Evolutionary conservation across 2,329 filamentous ascomycete genomes (phyloP).

Genomic region (Calonectria hawksworthii): DNA sequence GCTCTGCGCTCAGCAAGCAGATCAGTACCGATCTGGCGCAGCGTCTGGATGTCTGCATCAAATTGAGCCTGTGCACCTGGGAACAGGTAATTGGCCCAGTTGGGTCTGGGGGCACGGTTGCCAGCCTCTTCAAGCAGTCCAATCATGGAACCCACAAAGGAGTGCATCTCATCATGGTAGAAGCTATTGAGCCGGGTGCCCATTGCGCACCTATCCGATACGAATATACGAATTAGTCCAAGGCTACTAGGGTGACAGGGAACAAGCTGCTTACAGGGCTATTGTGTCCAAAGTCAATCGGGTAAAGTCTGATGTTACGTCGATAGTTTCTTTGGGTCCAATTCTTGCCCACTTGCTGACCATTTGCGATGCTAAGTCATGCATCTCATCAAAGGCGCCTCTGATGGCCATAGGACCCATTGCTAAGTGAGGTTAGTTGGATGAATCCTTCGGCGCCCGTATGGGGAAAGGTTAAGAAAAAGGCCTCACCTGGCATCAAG

Average conservation of each 20-base stretch:
- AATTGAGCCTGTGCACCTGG: constrained; percentile 60
- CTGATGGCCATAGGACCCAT: constrained; percentile 74
- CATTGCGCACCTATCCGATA: constrained; percentile 58
- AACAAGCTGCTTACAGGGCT: constrained; percentile 58
- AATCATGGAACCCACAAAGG: constrained; percentile 66
- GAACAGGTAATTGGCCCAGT: constrained; percentile 62
- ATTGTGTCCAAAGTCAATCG: constrained; percentile 74
- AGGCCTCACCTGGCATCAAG: constrained; percentile 64
- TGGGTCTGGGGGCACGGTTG: constrained; percentile 61
- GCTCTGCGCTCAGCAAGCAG: constrained; percentile 68
- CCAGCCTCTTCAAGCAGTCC: constrained; percentile 69
- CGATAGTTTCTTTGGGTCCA: constrained; percentile 59
- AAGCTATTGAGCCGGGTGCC: constrained; percentile 74
- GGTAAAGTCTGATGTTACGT: constrained; percentile 71
- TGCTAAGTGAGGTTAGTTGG: constrained; percentile 41
- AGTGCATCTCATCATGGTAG: constrained; percentile 54
- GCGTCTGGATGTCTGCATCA: constrained; percentile 62
- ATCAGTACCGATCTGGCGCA: constrained; percentile 67
- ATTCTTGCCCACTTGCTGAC: constrained; percentile 68
- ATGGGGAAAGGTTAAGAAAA: background rate
- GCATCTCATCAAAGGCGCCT: constrained; percentile 62
- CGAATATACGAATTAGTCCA: background rate
- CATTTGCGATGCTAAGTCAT: constrained; percentile 72
- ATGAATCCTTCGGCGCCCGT: background rate
- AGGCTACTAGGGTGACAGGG: background rate